Conservation (phyloP, 2,329 filamentous ascomycete genomes). For the Aspergillus hortae region DNA sequence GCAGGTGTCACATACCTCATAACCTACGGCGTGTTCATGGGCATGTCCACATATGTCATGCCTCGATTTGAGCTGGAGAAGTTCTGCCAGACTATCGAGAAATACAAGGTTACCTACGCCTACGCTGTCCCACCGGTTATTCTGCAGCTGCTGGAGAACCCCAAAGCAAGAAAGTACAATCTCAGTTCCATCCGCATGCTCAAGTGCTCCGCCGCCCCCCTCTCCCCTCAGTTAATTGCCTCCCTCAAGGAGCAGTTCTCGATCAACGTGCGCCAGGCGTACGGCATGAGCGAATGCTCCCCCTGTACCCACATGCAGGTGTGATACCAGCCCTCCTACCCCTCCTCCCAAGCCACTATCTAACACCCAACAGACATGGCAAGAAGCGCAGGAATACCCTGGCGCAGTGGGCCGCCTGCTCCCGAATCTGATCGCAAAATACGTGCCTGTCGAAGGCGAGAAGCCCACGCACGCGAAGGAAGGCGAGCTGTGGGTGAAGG, state of each 20-base stretch:
- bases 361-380: constrained; percentile 1
- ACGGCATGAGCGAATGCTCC: constrained; percentile 6
- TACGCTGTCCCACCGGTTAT: constrained; percentile 8
- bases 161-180: not conserved
- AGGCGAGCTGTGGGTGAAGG: constrained; percentile 62
- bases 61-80: constrained; percentile 4
- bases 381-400: not conserved
- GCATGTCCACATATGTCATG: constrained; percentile 6
- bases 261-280: constrained; percentile 5
- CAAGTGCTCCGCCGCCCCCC: constrained; percentile 6
- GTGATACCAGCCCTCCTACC: not conserved
- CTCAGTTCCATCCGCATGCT: constrained; percentile 4
- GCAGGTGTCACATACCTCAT: constrained; percentile 5
- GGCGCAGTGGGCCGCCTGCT: constrained; percentile 7
- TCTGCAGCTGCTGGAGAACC: constrained; percentile 1
- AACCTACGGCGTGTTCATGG: not conserved
- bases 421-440: constrained; percentile 12
- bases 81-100: constrained; percentile 1
- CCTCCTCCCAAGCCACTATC: not conserved
- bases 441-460: constrained; percentile 1
- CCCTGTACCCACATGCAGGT: constrained; percentile 5
- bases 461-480: not conserved
- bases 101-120: constrained; percentile 5
- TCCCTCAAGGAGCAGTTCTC: not conserved
- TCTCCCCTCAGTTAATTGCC: constrained; percentile 2